These are phyloP conservation scores for Lachnellula hyalina DNA, from an alignment of 2,329 filamentous ascomycete species.

Conservation along the genomic window DNA sequence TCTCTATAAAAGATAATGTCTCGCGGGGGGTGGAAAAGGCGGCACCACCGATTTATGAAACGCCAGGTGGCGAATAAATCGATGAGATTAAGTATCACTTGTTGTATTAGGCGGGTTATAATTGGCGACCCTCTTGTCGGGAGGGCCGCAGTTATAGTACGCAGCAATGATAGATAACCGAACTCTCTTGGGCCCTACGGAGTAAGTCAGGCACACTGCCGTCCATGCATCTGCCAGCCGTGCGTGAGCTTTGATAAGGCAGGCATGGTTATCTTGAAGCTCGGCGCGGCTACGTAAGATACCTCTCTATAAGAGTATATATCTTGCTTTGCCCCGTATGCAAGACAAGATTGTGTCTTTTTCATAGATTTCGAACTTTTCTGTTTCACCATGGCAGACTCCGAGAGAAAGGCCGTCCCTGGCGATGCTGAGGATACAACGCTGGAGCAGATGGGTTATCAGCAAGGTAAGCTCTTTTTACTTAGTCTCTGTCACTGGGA, in stretches of 20 bases:
- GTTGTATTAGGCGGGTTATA: no score
- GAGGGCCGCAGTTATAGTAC: not conserved
- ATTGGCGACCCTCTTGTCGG: no score
- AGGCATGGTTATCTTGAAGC: not conserved
- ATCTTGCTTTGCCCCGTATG: not conserved
- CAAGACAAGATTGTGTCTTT: not conserved
- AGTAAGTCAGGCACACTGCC: not conserved
- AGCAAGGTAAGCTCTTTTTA: constrained; percentile 16
- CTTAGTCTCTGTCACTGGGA: not conserved
- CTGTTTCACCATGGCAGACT: constrained; percentile 3
- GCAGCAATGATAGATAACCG: not conserved
- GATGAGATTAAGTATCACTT: no score
- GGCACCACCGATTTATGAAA: no score
- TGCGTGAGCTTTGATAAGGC: not conserved
- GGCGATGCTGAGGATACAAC: constrained; percentile 19
- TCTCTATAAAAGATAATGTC: no score
- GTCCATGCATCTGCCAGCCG: not conserved
- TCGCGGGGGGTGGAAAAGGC: no score
- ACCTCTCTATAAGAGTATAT: not conserved
- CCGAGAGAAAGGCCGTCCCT: constrained; percentile 6
- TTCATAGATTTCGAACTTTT: not conserved
- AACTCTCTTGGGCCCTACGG: not conserved
- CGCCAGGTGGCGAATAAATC: no score
- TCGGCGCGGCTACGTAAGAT: not conserved
- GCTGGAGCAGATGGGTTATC: constrained; percentile 22